Conservation (phyloP, 2,329 filamentous ascomycete genomes). For the Paracorniculantispora psalliotae region DNA sequence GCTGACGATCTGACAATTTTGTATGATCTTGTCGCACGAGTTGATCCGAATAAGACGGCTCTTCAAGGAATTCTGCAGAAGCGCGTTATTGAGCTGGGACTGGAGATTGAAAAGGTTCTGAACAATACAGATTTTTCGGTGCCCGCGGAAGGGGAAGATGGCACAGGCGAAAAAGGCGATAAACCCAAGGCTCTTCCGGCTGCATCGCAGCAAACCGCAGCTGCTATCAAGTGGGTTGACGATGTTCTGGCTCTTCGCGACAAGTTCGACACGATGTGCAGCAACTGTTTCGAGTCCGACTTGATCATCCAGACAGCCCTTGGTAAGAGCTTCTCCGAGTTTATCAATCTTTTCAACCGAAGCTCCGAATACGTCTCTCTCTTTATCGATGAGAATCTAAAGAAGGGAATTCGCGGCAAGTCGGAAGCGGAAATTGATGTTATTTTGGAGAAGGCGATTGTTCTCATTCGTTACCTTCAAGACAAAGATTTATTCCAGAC, state of each 20-base stretch:
- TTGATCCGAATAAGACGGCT: conserved; percentile 68
- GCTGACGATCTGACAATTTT: conserved; percentile 73
- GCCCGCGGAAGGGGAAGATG: conserved; percentile 42
- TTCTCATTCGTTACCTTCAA: conserved; percentile 77
- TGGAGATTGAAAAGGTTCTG: conserved; percentile 71
- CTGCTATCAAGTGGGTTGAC: conserved; percentile 92
- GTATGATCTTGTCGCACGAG: conserved; percentile 71
- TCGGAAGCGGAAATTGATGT: conserved; percentile 81
- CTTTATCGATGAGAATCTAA: conserved; percentile 95
- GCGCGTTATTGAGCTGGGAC: conserved; percentile 73
- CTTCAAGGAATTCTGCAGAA: conserved; percentile 67
- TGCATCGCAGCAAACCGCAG: conserved; percentile 73
- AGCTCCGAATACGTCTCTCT: conserved; percentile 91
- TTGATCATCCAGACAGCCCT: conserved; percentile 74
- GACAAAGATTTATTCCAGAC: conserved; percentile 95
- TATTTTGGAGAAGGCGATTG: conserved; percentile 84
- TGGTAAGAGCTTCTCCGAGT: conserved; percentile 82
- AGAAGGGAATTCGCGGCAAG: conserved; percentile 88
- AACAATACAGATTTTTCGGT: conserved; percentile 50
- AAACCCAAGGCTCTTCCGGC: conserved; percentile 34
- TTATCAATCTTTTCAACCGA: conserved; percentile 85
- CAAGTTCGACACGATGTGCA: conserved; percentile 81
- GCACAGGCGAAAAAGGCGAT: conserved; percentile 23
- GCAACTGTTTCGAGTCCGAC: conserved; percentile 67
- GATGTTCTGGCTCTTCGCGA: conserved; percentile 81